Conservation (phyloP, 768 basidiomycete species). For the Suillus fuscotomentosus region DNA sequence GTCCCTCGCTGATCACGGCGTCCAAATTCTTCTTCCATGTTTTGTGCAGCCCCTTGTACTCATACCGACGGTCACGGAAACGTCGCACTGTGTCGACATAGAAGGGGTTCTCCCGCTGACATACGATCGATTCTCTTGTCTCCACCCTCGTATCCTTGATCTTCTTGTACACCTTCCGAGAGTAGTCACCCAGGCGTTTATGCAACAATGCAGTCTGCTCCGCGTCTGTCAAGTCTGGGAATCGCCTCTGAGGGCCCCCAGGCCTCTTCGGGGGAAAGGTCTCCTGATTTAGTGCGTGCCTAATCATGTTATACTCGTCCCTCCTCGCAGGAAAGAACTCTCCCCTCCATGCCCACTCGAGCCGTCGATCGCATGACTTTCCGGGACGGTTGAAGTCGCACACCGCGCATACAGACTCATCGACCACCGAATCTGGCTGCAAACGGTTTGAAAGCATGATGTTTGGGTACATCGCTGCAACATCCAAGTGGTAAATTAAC, state of each 20-base stretch:
- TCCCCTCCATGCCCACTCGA: conserved; percentile 99
- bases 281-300: conserved; percentile 94
- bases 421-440: conserved; percentile 97
- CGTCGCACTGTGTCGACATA: conserved; percentile 97
- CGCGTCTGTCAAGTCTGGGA: conserved; percentile 74
- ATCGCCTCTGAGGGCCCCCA: conserved; percentile 72
- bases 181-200: conserved; percentile 98
- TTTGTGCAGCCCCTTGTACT: conserved; percentile 98
- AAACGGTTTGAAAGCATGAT: conserved; percentile 99
- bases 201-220: conserved; percentile 93
- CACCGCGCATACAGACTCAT: conserved; percentile 94
- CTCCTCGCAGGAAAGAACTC: conserved; percentile 97
- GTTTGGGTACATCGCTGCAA: conserved; percentile 99
- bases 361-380: conserved; percentile 88
- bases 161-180: conserved; percentile 97
- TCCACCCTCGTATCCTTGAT: conserved; percentile 97
- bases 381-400: conserved; percentile 98
- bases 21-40: conserved; percentile 99
- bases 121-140: conserved; percentile 91
- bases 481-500: conserved; percentile 97
- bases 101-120: conserved; percentile 97
- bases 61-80: conserved; percentile 97
- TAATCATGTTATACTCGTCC: conserved; percentile 99
- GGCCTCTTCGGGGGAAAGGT: conserved; percentile 80
- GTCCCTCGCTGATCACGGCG: conserved; percentile 59